These are phyloP conservation scores for Candida montana DNA, from an alignment of 805 yeast species.

Conservation along the genomic window DNA sequence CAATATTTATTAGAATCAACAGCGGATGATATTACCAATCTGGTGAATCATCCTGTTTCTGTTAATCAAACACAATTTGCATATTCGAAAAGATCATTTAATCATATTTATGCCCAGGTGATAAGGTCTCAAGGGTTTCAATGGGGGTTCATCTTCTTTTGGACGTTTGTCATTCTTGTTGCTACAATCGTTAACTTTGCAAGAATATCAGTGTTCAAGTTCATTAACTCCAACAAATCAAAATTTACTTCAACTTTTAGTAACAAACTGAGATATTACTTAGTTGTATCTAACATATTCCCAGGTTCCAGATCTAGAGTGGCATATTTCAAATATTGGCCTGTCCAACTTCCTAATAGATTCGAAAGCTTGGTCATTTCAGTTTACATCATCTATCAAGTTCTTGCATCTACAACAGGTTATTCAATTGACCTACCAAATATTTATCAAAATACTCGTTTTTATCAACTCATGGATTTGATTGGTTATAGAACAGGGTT, in stretches of 20 bases:
- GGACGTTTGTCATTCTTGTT: constrained; percentile 31
- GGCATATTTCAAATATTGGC: constrained; percentile 19
- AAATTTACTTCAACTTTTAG: constrained; percentile 12
- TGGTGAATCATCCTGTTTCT: constrained; percentile 29
- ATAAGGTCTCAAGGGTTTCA: constrained; percentile 36
- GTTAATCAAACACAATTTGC: constrained; percentile 29
- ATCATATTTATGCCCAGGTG: constrained; percentile 33
- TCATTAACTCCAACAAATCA: constrained; percentile 17
- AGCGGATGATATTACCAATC: constrained; percentile 16
- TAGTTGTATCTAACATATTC: constrained; percentile 27
- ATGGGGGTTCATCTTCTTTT: constrained; percentile 41
- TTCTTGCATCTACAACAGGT: constrained; percentile 31
- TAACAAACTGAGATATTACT: constrained; percentile 19
- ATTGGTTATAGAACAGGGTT: constrained; percentile 53
- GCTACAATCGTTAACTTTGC: constrained; percentile 28
- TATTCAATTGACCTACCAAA: constrained; percentile 34
- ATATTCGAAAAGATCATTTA: constrained; percentile 31
- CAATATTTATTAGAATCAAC: constrained; percentile 28
- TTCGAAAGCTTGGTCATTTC: constrained; percentile 27
- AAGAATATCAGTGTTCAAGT: constrained; percentile 24
- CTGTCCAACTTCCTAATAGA: constrained; percentile 28
- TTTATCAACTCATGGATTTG: constrained; percentile 27
- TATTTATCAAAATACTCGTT: constrained; percentile 29
- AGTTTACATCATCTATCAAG: constrained; percentile 27
- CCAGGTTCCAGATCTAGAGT: constrained; percentile 18